Evolutionary conservation across 768 basidiomycete genomes (phyloP).

Genomic region (Exidia glandulosa): DNA sequence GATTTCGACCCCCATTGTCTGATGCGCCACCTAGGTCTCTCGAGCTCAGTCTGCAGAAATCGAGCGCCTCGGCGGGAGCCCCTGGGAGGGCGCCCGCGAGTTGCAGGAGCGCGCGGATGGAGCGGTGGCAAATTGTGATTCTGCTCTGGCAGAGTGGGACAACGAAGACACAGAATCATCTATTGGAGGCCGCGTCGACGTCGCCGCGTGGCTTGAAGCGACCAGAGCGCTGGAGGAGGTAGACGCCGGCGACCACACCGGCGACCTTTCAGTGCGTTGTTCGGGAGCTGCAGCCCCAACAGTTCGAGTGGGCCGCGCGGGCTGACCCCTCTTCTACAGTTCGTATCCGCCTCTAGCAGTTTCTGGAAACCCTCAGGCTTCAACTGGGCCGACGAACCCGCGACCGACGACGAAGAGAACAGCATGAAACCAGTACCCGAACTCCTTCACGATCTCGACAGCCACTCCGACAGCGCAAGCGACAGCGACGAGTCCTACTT

Average conservation of each 20-base stretch:
- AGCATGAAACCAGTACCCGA: background rate
- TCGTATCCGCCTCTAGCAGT: background rate
- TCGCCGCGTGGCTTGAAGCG: background rate
- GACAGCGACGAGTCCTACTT: background rate
- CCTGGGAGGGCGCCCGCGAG: background rate
- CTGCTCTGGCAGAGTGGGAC: background rate
- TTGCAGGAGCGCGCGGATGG: background rate
- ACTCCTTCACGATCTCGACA: background rate
- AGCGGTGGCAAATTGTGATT: background rate
- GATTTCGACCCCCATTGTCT: too few relatives aligned
- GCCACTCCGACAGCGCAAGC: background rate
- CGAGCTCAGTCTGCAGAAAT: background rate
- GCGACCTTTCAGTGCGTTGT: background rate
- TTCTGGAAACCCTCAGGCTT: background rate
- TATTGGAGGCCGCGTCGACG: background rate
- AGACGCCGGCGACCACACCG: background rate
- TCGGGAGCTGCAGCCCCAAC: background rate
- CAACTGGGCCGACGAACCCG: background rate
- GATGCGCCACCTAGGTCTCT: background rate
- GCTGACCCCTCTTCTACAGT: background rate
- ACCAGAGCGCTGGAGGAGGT: background rate
- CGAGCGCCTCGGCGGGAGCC: background rate
- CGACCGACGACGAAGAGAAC: background rate
- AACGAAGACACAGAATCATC: background rate
- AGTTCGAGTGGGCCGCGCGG: too few relatives aligned